Percentiles rank a stretch among this genome's conserved stretches.
phyloP scores from a whole-genome alignment of 768 basidiomycete genomes.

The Ramaria rubella region DNA sequence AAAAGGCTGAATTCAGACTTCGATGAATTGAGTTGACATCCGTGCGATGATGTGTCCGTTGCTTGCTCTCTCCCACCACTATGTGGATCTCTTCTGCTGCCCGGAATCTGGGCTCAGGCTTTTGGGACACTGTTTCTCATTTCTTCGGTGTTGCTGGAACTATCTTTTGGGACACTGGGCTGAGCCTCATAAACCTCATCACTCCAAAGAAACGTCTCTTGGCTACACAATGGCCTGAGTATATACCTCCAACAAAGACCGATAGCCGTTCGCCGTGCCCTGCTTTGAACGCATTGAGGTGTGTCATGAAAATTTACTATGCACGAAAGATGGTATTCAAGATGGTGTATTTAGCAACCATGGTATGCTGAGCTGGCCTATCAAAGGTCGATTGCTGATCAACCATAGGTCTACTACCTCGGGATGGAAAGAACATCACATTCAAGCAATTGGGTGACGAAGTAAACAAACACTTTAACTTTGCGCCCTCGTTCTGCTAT shows the following conservation, averaged over 20 bases:
- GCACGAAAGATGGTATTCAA: neutral
- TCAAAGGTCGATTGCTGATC: too few species aligned
- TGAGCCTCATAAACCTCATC: slow-evolving; percentile 47
- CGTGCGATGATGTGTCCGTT: too few species aligned
- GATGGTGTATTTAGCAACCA: neutral
- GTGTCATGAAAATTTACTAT: slow-evolving; percentile 15
- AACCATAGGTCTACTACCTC: slow-evolving; percentile 47
- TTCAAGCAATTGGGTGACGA: slow-evolving; percentile 38
- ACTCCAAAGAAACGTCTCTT: slow-evolving; percentile 40
- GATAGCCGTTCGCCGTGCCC: slow-evolving; percentile 74
- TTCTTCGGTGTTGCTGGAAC: slow-evolving; percentile 16
- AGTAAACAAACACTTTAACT: slow-evolving; percentile 45
- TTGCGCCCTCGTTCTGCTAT: slow-evolving; percentile 57
- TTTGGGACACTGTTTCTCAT: neutral
- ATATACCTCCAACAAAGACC: slow-evolving; percentile 42
- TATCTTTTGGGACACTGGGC: slow-evolving; percentile 45
- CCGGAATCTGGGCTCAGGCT: neutral
- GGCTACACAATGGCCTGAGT: slow-evolving; percentile 58
- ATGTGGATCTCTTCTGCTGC: neutral
- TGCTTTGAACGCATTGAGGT: slow-evolving; percentile 59
- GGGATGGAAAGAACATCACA: slow-evolving; percentile 61
- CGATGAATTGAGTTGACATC: too few species aligned
- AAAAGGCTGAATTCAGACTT: too few species aligned
- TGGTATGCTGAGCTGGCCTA: neutral
- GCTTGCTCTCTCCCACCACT: neutral